A percentile compares a stretch with the other conserved stretches of the same genome.
phyloP scores from a whole-genome alignment of 345 rosid species.

The sweet orange (Citrus sinensis) region DVS_A1.0 CM039162.1:22182501-22183000 shows the following conservation, averaged over 20 bases:
- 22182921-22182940: background rate
- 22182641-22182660: constrained; percentile 5
- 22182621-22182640: constrained; percentile 3
- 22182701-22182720: background rate
- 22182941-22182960: background rate
- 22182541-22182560: background rate
- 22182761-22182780: background rate
- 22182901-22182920: background rate
- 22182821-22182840: background rate
- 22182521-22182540: background rate
- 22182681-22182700: constrained; percentile 10
- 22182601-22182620: background rate
- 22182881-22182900: background rate
- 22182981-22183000: background rate
- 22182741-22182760: background rate
- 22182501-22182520: background rate
- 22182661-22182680: background rate
- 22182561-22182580: background rate
- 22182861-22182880: background rate
- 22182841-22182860: background rate
- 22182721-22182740: background rate
- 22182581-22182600: background rate
- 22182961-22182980: background rate
- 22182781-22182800: background rate
- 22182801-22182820: background rate